Evolutionary conservation across 768 basidiomycete species (phyloP).

Genomic region (Russula virescens): DNA sequence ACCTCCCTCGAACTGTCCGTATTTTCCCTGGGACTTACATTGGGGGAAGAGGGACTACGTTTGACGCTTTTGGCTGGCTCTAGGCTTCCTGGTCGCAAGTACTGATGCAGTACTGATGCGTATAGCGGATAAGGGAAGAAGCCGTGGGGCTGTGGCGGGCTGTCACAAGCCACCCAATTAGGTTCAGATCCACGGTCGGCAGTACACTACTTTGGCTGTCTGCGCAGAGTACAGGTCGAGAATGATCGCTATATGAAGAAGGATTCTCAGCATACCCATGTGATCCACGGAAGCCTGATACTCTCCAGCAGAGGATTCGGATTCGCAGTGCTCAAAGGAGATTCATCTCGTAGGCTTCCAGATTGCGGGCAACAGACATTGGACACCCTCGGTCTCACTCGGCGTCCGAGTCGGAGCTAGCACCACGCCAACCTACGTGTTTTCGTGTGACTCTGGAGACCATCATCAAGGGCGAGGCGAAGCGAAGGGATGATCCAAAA

Average conservation of each 20-base stretch:
- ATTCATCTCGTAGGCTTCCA: background rate
- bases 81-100: background rate
- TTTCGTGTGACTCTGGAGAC: background rate
- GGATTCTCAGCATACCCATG: background rate
- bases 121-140: too few species aligned
- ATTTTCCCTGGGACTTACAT: background rate
- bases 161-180: background rate
- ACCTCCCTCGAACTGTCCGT: too few species aligned
- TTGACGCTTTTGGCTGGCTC: background rate
- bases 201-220: background rate
- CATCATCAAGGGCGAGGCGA: background rate
- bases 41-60: background rate
- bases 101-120: too few species aligned
- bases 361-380: background rate
- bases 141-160: background rate
- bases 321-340: background rate
- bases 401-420: background rate
- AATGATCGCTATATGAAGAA: background rate
- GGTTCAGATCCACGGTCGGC: conserved; percentile 1
- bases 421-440: background rate
- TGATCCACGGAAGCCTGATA: background rate
- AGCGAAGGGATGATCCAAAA: background rate
- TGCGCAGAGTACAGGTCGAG: background rate
- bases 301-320: background rate
- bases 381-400: background rate